phyloP scores from a whole-genome alignment of 2,329 filamentous ascomycete genomes.

The Scedosporium boydii region DNA sequence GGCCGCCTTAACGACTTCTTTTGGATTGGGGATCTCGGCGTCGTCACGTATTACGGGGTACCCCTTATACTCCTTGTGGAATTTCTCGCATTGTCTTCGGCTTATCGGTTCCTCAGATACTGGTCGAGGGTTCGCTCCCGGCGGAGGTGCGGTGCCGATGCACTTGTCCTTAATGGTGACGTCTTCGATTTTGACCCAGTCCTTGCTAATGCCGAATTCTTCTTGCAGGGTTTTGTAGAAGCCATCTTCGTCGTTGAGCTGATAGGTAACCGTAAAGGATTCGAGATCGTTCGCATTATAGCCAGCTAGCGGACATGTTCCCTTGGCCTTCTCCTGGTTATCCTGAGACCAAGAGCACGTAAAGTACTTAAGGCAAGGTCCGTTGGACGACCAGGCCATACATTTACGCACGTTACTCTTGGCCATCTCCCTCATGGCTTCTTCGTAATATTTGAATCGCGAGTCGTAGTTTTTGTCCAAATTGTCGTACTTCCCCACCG shows the following conservation, averaged over 20 bases:
- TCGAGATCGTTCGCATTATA: not conserved
- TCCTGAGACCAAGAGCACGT: not conserved
- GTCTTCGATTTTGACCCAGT: not conserved
- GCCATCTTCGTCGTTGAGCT: not conserved
- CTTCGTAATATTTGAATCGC: not conserved
- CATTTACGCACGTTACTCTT: not conserved
- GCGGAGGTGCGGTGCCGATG: not conserved
- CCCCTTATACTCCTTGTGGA: not conserved
- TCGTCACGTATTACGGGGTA: not conserved
- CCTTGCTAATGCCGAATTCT: not conserved
- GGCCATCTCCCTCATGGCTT: not conserved
- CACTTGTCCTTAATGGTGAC: not conserved
- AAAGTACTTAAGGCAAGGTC: not conserved
- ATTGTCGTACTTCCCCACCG: not conserved
- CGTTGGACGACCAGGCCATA: not conserved
- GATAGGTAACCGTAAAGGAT: not conserved
- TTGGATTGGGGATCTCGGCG: not conserved
- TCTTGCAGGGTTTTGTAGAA: conserved; percentile 1
- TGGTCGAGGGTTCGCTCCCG: not conserved
- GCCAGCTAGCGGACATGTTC: not conserved
- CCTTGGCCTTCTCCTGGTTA: not conserved
- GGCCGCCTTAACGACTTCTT: not conserved
- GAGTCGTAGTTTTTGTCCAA: not conserved
- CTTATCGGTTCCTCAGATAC: not conserved
- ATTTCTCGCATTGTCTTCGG: not conserved